Evolutionary conservation across 257 asterid genomes (phyloP).

Genomic region (Solanum bulbocastanum): DNA sequence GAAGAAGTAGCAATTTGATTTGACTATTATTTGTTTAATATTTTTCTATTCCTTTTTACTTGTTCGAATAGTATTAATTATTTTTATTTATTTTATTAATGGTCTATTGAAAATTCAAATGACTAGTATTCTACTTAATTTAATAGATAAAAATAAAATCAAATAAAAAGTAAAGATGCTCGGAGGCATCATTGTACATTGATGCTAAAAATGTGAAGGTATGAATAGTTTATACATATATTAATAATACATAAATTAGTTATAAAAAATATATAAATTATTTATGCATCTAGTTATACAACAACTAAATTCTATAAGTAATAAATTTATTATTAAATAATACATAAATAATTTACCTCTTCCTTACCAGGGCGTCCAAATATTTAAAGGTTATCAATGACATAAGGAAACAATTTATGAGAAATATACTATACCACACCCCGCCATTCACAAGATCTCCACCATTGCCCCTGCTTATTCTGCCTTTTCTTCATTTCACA

Average conservation of each 20-base stretch:
- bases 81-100: too few species aligned
- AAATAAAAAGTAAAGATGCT: not conserved
- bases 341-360: not conserved
- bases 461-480: not conserved
- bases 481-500: not conserved
- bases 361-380: too few species aligned
- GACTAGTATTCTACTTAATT: not conserved
- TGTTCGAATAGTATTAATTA: not conserved
- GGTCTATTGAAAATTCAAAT: not conserved
- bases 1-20: not conserved
- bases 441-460: slow-evolving; percentile 12
- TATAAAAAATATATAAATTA: too few species aligned
- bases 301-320: too few species aligned
- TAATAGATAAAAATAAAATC: too few species aligned
- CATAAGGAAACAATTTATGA: not conserved
- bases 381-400: too few species aligned
- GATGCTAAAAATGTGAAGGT: not conserved
- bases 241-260: too few species aligned
- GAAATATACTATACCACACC: not conserved
- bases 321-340: too few species aligned
- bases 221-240: too few species aligned
- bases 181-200: not conserved
- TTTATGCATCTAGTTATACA: too few species aligned
- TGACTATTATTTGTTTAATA: not conserved
- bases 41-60: not conserved